Conservation (phyloP, 1,139 yeast genomes). For the Chernovozyma aurita region DNA sequence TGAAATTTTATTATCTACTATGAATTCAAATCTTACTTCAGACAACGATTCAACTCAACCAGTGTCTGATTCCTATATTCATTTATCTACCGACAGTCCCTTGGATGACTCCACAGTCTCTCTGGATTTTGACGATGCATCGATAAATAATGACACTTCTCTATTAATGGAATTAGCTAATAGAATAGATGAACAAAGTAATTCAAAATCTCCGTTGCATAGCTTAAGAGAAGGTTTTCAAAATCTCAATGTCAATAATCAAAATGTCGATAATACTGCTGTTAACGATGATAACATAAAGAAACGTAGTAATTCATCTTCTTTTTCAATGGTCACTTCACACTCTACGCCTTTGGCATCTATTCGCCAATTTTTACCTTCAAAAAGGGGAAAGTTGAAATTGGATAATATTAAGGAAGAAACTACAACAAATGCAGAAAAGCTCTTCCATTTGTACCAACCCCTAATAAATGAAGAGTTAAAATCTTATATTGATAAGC, state of each 20-base stretch:
- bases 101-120: constrained; percentile 8
- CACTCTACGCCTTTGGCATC: constrained; percentile 29
- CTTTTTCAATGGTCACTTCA: constrained; percentile 13
- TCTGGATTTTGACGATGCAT: constrained; percentile 3
- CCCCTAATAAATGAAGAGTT: constrained; percentile 6
- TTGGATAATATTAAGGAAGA: not conserved
- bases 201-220: not conserved
- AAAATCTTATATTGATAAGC: not conserved
- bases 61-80: constrained; percentile 7
- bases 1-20: too few relatives aligned
- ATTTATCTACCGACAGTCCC: constrained; percentile 4
- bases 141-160: constrained; percentile 11
- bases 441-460: constrained; percentile 6
- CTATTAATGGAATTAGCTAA: constrained; percentile 17
- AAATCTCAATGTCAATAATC: not conserved
- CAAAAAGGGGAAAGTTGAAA: not conserved
- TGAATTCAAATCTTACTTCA: not conserved
- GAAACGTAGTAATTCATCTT: not conserved
- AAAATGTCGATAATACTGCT: not conserved
- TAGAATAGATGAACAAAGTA: constrained; percentile 12
- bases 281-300: not conserved
- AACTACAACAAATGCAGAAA: constrained; percentile 3
- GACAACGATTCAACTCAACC: constrained; percentile 1
- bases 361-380: constrained; percentile 5
- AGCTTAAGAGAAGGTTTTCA: not conserved